Conservation (phyloP, 164 flowering plant species). For the Umbilicus rupestris region DNA sequence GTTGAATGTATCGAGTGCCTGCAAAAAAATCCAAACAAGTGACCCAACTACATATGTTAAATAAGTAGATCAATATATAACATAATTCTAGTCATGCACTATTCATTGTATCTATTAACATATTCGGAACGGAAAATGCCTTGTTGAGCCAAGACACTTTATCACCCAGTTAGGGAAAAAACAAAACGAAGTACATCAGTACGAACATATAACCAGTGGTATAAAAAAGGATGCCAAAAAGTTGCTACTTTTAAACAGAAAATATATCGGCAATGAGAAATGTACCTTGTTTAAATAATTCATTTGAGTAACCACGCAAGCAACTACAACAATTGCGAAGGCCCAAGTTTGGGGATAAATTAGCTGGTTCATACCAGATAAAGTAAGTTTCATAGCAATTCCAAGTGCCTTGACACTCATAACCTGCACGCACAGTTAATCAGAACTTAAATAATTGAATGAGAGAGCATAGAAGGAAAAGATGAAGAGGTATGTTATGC, state of each 20-base stretch:
- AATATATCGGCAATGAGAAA: not conserved
- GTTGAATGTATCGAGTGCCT: constrained; percentile 88
- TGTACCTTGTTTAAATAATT: constrained; percentile 57
- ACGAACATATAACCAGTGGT: not conserved
- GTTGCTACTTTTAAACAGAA: not conserved
- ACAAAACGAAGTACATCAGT: not conserved
- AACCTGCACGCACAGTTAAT: constrained; percentile 26
- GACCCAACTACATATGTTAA: too few species aligned
- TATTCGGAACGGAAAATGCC: too few species aligned
- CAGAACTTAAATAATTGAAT: not conserved
- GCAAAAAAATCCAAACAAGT: constrained; percentile 16
- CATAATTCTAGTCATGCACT: too few species aligned
- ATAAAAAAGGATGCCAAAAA: not conserved
- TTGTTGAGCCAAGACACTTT: not conserved
- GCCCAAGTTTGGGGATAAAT: constrained; percentile 53
- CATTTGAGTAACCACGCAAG: constrained; percentile 50
- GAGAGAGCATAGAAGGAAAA: not conserved
- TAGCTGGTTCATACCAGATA: constrained; percentile 51
- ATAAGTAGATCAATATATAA: too few species aligned
- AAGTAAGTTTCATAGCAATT: constrained; percentile 49
- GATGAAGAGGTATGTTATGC: not conserved
- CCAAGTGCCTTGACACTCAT: constrained; percentile 66
- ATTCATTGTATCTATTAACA: too few species aligned
- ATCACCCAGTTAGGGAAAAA: not conserved
- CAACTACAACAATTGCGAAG: constrained; percentile 32